These are phyloP conservation scores for Lactifluus rugatus DNA, from an alignment of 768 basidiomycete species.

Conservation along the genomic window DNA sequence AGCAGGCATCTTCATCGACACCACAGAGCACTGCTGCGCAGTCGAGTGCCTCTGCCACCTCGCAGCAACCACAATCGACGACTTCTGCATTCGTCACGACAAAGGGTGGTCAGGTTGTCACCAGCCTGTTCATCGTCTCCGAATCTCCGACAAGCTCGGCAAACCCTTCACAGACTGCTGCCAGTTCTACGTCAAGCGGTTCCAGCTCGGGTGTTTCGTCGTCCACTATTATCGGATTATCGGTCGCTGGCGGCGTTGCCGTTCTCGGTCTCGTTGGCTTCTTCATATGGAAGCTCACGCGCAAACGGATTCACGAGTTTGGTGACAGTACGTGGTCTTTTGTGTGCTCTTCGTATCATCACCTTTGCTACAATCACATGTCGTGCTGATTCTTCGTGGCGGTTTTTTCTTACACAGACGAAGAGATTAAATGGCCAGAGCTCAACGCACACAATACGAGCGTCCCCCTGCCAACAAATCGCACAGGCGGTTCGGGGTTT, in stretches of 20 bases:
- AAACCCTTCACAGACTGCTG: conserved; percentile 22
- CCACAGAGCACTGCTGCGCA: background rate
- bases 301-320: conserved; percentile 60
- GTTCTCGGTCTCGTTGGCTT: conserved; percentile 62
- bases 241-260: conserved; percentile 73
- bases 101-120: conserved; percentile 25
- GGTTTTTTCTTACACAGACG: conserved; percentile 34
- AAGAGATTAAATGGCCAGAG: conserved; percentile 90
- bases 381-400: conserved; percentile 10
- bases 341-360: background rate
- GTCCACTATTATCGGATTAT: conserved; percentile 70
- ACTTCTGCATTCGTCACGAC: conserved; percentile 24
- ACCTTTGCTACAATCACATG: conserved; percentile 4
- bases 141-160: conserved; percentile 10
- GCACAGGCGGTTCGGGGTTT: conserved; percentile 64
- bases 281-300: conserved; percentile 79
- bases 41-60: background rate
- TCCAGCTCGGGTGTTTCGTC: conserved; percentile 40
- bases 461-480: conserved; percentile 50
- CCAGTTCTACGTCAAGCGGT: conserved; percentile 14
- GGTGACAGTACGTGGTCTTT: conserved; percentile 57
- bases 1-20: background rate
- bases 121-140: conserved; percentile 20
- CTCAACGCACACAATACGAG: conserved; percentile 51
- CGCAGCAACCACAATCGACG: background rate